Evolutionary conservation across 192 early-diverging fungal species (phyloP), one percentile per base, ranked within the genome.

Genomic region (Entrophospora sp.): DNA sequence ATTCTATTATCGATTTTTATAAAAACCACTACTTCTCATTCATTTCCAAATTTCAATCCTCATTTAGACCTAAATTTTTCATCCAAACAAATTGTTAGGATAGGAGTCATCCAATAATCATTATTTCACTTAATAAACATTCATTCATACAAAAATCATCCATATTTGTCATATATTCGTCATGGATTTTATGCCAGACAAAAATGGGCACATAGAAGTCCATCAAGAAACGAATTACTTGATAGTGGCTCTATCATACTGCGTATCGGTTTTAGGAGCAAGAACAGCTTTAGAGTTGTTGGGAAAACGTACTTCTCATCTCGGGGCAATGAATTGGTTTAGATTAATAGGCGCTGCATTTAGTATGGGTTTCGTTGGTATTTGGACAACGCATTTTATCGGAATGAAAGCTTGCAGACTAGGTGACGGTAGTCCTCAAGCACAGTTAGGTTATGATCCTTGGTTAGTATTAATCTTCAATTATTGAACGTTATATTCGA

Each of bases 331-430:
- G 2, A 46, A 70, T 49, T 72, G 70, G 59, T 72, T 74, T 49
- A 16, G 66, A 32, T 51, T 77, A 16, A 46, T 63, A 31, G 48
- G 70, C 40, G 69, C 76, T 32, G 72, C 73, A 5, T 66, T 74
- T 45, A 45, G 59, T 18, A 77, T 72, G 72, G 76, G 73, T n/a
- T 65, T 67, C 62, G 76, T 72, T 27, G 63, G 73, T 6, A 71
- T 77, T 4, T 77, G 76, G 76, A 61, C 67, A 30, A 77, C 69
- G 72, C 76, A 77, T 70, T 77, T 77, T 48, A 69, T 73, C 9
- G 76, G 73, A n/a, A 74, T 71, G 25, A 71, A 71, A 36, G 53
- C 66, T n/a, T 28, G 71, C 49, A 66, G 32, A 10, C 48, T 77
- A n/a, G 12, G 9, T 4, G 49, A 69, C 51, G 28, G 60, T 30